Percentiles rank a stretch among this genome's conserved stretches.
Evolutionary conservation across 805 yeast genomes (phyloP).

Genomic region (Starmerella vaccinii): DNA sequence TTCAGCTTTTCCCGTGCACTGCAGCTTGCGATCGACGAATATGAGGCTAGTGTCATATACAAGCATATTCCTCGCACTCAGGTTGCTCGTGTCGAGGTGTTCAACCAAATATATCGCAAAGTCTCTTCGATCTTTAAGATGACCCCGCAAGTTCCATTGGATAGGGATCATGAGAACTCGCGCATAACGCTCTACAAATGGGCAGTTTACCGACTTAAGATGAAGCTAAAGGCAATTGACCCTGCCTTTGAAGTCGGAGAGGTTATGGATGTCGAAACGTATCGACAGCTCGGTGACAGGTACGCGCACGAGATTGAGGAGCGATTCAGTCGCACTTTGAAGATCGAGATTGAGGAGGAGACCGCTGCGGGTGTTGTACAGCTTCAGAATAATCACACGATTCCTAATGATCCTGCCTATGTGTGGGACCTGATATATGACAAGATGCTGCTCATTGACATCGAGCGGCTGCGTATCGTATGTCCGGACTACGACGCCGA

Average conservation of each 20-base stretch:
- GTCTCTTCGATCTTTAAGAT: background rate
- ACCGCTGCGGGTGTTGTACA: background rate
- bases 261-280: background rate
- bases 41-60: background rate
- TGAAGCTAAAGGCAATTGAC: background rate
- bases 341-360: background rate
- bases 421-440: constrained; percentile 1
- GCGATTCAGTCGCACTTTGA: background rate
- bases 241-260: background rate
- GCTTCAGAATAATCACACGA: background rate
- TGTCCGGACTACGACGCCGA: background rate
- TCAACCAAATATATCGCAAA: background rate
- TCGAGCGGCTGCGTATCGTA: constrained; percentile 1
- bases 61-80: background rate
- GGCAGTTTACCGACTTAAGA: background rate
- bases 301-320: background rate
- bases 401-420: background rate
- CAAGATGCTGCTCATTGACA: background rate
- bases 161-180: background rate
- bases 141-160: background rate
- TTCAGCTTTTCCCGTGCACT: background rate
- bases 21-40: constrained; percentile 1
- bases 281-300: background rate
- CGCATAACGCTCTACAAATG: background rate
- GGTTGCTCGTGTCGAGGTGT: background rate